phyloP scores from a whole-genome alignment of 345 rosid species.

The Leavenworthia alabamica region DNA sequence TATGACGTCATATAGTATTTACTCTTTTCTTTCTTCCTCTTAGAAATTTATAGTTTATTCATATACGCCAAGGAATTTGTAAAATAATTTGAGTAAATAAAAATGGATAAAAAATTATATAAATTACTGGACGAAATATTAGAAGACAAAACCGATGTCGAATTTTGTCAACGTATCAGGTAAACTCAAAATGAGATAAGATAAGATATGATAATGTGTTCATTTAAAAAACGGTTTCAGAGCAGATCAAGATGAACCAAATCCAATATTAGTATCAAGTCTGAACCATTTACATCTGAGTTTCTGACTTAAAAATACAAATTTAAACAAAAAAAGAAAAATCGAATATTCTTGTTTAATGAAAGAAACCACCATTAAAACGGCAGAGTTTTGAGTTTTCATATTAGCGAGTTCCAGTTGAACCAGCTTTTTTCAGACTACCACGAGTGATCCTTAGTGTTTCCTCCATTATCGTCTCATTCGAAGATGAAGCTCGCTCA shows the following conservation, averaged over 20 bases:
- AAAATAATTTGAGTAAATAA: background rate
- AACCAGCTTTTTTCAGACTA: constrained; percentile 48
- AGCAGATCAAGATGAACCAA: no score
- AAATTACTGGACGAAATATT: background rate
- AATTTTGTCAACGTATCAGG: background rate
- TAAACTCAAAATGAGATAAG: background rate
- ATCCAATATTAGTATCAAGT: background rate
- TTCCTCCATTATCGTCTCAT: constrained; percentile 55
- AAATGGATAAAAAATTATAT: background rate
- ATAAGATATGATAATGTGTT: background rate
- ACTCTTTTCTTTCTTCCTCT: no score
- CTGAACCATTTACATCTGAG: constrained; percentile 5
- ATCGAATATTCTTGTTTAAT: constrained; percentile 6
- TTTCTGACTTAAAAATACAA: background rate
- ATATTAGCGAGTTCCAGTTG: constrained; percentile 25
- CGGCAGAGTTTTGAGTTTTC: background rate
- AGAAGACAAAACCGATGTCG: background rate
- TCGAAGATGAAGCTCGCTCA: constrained; percentile 34
- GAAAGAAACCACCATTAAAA: background rate
- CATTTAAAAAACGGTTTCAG: background rate
- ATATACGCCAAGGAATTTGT: no score
- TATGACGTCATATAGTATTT: no score
- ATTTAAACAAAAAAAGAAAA: background rate
- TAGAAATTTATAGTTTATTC: no score
- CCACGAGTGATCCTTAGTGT: constrained; percentile 40